These are phyloP conservation scores for Leishmania turanica DNA, from an alignment of 208 protist species.

Conservation along the genomic window DNA sequence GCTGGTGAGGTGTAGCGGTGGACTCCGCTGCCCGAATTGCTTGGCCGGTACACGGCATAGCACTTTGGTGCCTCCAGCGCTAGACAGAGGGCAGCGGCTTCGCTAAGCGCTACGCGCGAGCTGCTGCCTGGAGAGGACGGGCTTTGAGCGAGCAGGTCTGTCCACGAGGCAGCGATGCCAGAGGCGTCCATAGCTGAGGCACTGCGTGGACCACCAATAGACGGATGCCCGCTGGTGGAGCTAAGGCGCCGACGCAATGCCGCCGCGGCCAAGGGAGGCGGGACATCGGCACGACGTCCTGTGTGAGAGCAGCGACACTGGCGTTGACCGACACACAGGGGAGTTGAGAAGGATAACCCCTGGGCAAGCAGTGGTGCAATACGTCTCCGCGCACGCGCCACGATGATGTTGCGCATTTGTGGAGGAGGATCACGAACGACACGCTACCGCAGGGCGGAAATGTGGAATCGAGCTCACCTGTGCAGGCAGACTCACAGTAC, in stretches of 20 bases:
- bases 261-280: constrained; percentile 16
- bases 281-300: constrained; percentile 5
- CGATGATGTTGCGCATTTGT: not conserved
- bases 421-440: not conserved
- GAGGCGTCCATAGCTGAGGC: not conserved
- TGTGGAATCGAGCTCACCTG: not conserved
- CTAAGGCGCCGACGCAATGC: constrained; percentile 5
- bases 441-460: not conserved
- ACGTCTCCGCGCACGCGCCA: not conserved
- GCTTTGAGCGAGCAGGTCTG: constrained; percentile 12
- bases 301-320: constrained; percentile 6
- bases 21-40: not conserved
- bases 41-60: constrained; percentile 59
- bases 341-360: not conserved
- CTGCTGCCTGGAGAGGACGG: not conserved
- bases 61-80: constrained; percentile 27
- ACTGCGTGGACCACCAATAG: not conserved
- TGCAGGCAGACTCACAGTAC: not conserved
- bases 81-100: constrained; percentile 36
- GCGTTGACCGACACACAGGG: not conserved
- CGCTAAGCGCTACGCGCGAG: constrained; percentile 32
- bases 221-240: not conserved
- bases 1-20: not conserved
- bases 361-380: not conserved
- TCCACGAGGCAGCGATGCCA: constrained; percentile 11